Base-by-base conservation (phyloP, 2,329 filamentous ascomycete genomes). In the Alternaria panax region DNA sequence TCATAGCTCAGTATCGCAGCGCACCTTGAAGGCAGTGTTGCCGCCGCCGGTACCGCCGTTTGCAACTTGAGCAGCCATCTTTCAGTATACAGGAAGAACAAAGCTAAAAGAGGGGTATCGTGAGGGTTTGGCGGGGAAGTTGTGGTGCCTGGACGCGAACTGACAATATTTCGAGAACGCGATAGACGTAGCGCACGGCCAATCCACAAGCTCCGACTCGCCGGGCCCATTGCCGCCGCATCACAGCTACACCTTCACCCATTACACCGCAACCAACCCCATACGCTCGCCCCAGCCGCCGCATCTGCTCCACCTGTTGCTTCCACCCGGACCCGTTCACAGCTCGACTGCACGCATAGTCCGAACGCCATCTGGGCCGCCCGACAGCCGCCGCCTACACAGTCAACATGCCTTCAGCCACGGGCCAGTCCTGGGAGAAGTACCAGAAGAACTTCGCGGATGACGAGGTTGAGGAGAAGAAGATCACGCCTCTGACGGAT, bases 391-490 rank as follows among this genome's bases (percentile, higher is more conserved):
- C 60, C 59, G 60, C 55, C 56, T 54, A 34, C 56, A 42, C 67
- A 62, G 67, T 77, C 76, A 83, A 71, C 79, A 87, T 97, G 93
- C 93, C 93, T 86, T 94, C 92, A 84, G 94, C 95, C 81, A 96
- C 91, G 75, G 95, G 95, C 79, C 83, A 86, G 81, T 92, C 88
- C 87, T 99, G 95, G 95, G 95, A 99, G 87, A 98, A 98, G 85
- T 98, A 97, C 86, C 88, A 92, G 84, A 97, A 98, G 87, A 93
- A 90, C 78, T 99, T 92, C 78, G 94, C 90, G 77, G 95, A 99
- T 77, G 95, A 99, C 74, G 95, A 98, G 80, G 85, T 93, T 80
- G 93, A 96, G 79, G 95, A 99, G 87, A 99, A 99, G 90, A 99
- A 99, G 88, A 99, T 99, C 78, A 94, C 93, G 61, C 95, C 95